Evolutionary conservation across 345 rosid species (phyloP).

Genomic region (Raphanus sativus): DNA sequence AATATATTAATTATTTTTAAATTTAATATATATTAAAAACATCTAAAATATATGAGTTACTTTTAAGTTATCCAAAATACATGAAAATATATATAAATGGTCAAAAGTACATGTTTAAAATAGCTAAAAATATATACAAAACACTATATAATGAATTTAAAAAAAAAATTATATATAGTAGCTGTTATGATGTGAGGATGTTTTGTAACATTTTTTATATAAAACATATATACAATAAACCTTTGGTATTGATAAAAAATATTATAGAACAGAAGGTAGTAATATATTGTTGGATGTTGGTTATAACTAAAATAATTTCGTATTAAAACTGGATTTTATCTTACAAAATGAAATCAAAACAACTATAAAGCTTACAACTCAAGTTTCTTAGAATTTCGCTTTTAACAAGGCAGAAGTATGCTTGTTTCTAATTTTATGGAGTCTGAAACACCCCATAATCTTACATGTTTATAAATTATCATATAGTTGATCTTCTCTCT

Average conservation of each 20-base stretch:
- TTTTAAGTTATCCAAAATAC: too few species aligned
- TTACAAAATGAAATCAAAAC: too few species aligned
- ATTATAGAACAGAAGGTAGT: background rate
- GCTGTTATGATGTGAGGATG: background rate
- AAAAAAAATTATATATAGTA: background rate
- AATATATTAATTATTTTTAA: too few species aligned
- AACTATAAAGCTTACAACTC: background rate
- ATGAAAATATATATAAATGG: too few species aligned
- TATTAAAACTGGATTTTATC: background rate
- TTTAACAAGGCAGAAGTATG: background rate
- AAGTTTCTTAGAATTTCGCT: background rate
- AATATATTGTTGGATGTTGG: background rate
- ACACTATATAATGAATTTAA: too few species aligned
- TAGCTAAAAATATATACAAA: too few species aligned
- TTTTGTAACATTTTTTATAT: background rate
- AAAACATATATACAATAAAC: background rate
- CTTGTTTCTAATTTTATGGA: background rate
- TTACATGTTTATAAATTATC: background rate
- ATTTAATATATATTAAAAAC: too few species aligned
- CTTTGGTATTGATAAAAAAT: background rate
- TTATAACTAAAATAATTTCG: background rate
- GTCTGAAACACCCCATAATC: background rate
- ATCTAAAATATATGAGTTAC: too few species aligned
- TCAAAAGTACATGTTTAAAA: too few species aligned
- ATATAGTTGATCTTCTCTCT: background rate